Conservation (phyloP, 2,329 filamentous ascomycete species). For the Ceratocystis papillata region DNA sequence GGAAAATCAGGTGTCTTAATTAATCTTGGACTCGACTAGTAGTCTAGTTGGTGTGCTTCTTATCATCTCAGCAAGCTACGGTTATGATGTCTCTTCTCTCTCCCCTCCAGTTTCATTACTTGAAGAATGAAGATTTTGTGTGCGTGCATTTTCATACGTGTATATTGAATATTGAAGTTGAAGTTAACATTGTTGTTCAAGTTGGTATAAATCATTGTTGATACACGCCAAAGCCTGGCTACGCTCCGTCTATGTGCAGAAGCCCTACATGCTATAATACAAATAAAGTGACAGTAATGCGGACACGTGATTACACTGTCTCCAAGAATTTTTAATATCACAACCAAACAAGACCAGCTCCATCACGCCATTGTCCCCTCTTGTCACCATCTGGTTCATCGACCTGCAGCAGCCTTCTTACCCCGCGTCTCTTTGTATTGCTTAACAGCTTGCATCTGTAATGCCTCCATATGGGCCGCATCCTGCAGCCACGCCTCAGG, state of each 20-base stretch:
- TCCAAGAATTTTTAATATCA: background rate
- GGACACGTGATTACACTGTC: background rate
- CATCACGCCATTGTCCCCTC: background rate
- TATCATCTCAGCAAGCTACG: background rate
- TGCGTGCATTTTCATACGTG: too few relatives aligned
- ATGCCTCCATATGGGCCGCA: slow-evolving; percentile 17
- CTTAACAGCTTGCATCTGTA: slow-evolving; percentile 29
- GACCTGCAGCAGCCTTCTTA: slow-evolving; percentile 26
- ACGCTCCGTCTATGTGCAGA: slow-evolving; percentile 13
- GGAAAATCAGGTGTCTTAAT: too few relatives aligned
- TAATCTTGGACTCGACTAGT: too few relatives aligned
- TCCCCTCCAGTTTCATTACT: background rate
- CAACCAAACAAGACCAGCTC: background rate
- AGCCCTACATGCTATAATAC: slow-evolving; percentile 23
- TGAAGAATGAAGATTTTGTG: too few relatives aligned
- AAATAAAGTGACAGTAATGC: slow-evolving; percentile 19
- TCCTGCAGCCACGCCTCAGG: slow-evolving; percentile 32
- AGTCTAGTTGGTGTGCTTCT: background rate
- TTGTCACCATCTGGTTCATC: background rate
- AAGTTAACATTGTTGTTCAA: background rate
- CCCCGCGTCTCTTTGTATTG: slow-evolving; percentile 29
- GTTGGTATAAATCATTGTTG: slow-evolving; percentile 16
- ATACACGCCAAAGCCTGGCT: slow-evolving; percentile 22
- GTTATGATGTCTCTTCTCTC: background rate
- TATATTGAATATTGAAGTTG: too few relatives aligned